These are phyloP conservation scores for Artemisia annua DNA, from an alignment of 129 eudicot species.

Conservation along the genomic window DNA sequence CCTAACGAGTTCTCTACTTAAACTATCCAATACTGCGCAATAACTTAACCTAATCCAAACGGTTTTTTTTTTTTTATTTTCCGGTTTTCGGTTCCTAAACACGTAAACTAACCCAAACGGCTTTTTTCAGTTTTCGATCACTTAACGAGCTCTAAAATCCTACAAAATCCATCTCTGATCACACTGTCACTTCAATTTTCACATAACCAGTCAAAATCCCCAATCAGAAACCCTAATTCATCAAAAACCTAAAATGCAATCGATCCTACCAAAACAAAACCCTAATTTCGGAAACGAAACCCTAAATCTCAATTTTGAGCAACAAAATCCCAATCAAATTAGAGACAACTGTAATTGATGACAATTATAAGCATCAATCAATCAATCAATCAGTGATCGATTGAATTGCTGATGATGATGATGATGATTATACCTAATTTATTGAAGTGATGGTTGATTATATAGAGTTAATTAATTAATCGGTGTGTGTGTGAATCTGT, in stretches of 20 bases:
- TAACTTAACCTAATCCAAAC: constrained; percentile 6
- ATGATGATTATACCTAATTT: background rate
- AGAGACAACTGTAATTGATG: too few relatives aligned
- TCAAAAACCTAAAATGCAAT: constrained; percentile 21
- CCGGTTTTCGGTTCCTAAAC: too few relatives aligned
- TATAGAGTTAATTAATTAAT: background rate
- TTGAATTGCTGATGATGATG: too few relatives aligned
- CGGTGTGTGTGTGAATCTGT: constrained; percentile 3
- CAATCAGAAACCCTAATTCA: constrained; percentile 58
- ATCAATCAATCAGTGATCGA: too few relatives aligned
- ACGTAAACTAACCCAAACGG: too few relatives aligned
- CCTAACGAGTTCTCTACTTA: too few relatives aligned
- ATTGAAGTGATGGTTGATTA: too few relatives aligned
- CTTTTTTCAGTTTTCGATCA: too few relatives aligned
- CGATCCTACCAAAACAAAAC: constrained; percentile 37
- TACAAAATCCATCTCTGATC: constrained; percentile 23
- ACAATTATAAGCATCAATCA: background rate
- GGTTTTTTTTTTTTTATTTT: too few relatives aligned
- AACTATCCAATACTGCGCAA: background rate
- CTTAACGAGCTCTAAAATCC: background rate
- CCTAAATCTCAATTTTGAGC: constrained; percentile 33
- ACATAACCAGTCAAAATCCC: constrained; percentile 38
- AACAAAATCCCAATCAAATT: constrained; percentile 34
- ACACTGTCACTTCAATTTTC: constrained; percentile 13
- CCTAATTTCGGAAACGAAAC: constrained; percentile 15